A percentile compares a stretch with the other conserved stretches of the same genome.
Evolutionary conservation across 2,329 filamentous ascomycete genomes (phyloP).

Genomic region (Chalaropsis ovoidea): DNA sequence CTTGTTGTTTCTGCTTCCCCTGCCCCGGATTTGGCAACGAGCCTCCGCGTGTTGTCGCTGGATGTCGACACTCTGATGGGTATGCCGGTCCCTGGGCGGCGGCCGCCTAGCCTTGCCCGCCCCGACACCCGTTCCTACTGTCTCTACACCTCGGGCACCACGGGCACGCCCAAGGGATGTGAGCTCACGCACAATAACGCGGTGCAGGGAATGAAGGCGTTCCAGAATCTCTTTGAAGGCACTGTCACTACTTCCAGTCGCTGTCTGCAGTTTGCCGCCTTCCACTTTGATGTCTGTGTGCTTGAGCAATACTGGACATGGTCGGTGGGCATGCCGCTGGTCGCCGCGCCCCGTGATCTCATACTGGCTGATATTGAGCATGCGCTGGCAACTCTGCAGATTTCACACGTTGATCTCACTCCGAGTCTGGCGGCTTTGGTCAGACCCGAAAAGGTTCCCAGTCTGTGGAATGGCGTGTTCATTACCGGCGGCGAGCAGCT

Average conservation of each 20-base stretch:
- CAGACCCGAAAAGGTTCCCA: constrained; percentile 70
- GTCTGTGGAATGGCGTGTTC: constrained; percentile 71
- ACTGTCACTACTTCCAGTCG: constrained; percentile 65
- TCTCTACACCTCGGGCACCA: constrained; percentile 80
- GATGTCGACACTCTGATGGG: constrained; percentile 31
- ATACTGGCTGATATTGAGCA: constrained; percentile 73
- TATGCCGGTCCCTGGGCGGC: background rate
- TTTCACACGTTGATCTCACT: constrained; percentile 87
- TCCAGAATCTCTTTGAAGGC: constrained; percentile 63
- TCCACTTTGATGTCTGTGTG: constrained; percentile 90
- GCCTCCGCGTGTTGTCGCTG: constrained; percentile 32
- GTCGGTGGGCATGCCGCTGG: constrained; percentile 78
- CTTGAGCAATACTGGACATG: constrained; percentile 94
- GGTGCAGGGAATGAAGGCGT: constrained; percentile 80
- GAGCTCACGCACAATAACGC: constrained; percentile 81
- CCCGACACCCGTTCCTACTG: constrained; percentile 62
- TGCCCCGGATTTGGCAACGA: constrained; percentile 13
- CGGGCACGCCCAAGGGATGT: constrained; percentile 77
- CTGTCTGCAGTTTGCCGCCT: constrained; percentile 87
- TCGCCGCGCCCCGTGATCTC: constrained; percentile 70
- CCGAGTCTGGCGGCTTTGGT: constrained; percentile 74
- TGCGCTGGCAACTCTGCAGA: constrained; percentile 58
- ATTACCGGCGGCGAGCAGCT: constrained; percentile 86
- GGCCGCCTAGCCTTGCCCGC: background rate
- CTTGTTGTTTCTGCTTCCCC: constrained; percentile 48